phyloP scores from a whole-genome alignment of 495 filamentous ascomycete species.

The Melanomma pulvis-pyrius region DNA sequence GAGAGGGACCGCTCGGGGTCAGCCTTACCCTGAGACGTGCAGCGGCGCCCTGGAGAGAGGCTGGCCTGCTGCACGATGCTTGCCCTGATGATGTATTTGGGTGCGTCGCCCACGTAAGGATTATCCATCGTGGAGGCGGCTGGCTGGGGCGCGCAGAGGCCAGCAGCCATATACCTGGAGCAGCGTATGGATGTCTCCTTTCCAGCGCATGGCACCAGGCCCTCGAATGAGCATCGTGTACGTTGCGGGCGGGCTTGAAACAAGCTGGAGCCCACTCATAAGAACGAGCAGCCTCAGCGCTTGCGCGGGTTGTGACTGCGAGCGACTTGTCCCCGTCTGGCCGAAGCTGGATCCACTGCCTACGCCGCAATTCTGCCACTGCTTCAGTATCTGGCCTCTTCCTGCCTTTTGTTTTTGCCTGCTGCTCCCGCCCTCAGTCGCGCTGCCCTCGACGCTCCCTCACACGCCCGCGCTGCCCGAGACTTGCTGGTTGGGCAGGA shows the following conservation, averaged over 20 bases:
- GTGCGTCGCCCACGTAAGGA: conserved; percentile 21
- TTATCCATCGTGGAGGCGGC: background rate
- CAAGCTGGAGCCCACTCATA: conserved; percentile 23
- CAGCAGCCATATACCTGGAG: background rate
- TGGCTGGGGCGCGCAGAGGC: background rate
- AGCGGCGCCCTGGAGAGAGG: background rate
- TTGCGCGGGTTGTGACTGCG: background rate
- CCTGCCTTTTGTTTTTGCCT: conserved; percentile 3
- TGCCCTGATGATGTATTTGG: conserved; percentile 23
- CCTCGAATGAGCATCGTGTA: conserved; percentile 35
- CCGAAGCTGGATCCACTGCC: conserved; percentile 5
- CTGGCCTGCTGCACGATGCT: conserved; percentile 19
- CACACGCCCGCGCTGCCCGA: conserved; percentile 8
- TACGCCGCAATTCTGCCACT: conserved; percentile 15
- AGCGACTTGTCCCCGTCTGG: conserved; percentile 1
- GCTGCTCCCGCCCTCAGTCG: background rate
- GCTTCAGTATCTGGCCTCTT: conserved; percentile 1
- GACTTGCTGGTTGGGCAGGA: background rate
- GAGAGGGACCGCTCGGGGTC: conserved; percentile 7
- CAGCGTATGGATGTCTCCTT: conserved; percentile 6
- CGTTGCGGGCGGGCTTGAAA: conserved; percentile 39
- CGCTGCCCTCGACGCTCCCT: too few relatives aligned
- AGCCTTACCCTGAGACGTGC: conserved; percentile 25
- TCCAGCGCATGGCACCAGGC: conserved; percentile 13
- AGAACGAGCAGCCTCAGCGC: conserved; percentile 14